Base-by-base conservation (phyloP, 345 rosid genomes). In the Brassica juncea region DNA sequence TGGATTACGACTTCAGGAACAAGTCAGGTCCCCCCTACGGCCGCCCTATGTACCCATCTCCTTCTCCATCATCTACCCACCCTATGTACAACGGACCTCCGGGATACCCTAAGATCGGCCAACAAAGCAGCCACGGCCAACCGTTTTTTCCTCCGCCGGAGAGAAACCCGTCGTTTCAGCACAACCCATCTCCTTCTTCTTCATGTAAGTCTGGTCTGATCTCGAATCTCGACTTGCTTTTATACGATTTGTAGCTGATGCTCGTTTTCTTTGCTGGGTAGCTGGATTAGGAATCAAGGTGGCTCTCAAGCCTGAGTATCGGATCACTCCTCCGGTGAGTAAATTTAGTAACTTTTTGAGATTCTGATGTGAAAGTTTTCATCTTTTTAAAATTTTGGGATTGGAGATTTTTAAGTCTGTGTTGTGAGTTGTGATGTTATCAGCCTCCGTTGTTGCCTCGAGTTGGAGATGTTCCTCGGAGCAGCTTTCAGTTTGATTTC, bases 261-360 rank as follows among this genome's bases (percentile, higher is more conserved):
- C 9, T 71, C 55, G 70, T 10, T 61, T 15, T 15, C 8, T 63
- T 69, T 73, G n/a, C n/a, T n/a, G n/a, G n/a, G n/a, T 87, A 90
- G 98, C 96, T 23, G 97, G 92, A 83, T 79, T 90, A 64, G 98
- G 99, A 21, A 86, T 94, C 73, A 87, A 85, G 71, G 89, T 94
- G 83, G 77, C 81, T 59, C 16, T 90, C 39, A 94, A 92, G 77
- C 94, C 96, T 6, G 98, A 94, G 70, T 92, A 87, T 82, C 86
- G 97, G 44, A 90, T 94, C 44, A 84, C 94, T 68, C 96, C 92
- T 15, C 98, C 93, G 78, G 99, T 92, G 85, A 78, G 86, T 0
- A 49, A 3, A 57, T 74, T 47, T 15, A 49, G 0, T 30, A 49
- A n/a, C 27, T 31, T 52, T 31, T 2, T 8, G 31, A 9, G 16